These are phyloP conservation scores for Arachis monticola DNA, from an alignment of 331 rosid genomes.

Conservation along the genomic window DNA sequence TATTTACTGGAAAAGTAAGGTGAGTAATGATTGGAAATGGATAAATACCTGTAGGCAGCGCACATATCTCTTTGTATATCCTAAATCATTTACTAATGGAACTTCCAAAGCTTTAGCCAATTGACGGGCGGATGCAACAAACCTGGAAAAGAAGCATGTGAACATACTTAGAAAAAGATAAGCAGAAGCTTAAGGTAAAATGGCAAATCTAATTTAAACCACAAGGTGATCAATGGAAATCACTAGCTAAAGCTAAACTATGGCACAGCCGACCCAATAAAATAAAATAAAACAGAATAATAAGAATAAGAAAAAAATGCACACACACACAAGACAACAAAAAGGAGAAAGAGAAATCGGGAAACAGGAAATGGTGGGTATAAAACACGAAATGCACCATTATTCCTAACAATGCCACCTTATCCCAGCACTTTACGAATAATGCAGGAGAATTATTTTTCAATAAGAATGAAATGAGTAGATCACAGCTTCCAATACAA, in stretches of 20 bases:
- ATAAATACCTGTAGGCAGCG: constrained; percentile 94
- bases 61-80: constrained; percentile 97
- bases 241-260: not conserved
- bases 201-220: constrained; percentile 33
- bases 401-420: constrained; percentile 8
- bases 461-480: not conserved
- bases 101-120: constrained; percentile 98
- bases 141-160: constrained; percentile 55
- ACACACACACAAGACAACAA: no score
- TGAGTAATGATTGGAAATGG: constrained; percentile 8
- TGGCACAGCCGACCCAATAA: no score
- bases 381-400: not conserved
- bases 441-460: constrained; percentile 2
- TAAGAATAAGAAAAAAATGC: no score
- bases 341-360: not conserved
- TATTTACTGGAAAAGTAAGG: not conserved
- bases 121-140: constrained; percentile 92
- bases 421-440: not conserved
- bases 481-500: not conserved
- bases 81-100: constrained; percentile 98
- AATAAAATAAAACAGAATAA: no score
- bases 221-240: constrained; percentile 29
- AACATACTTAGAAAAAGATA: not conserved
- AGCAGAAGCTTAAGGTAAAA: constrained; percentile 18
- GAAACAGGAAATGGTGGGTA: not conserved